Evolutionary conservation across 2,329 filamentous ascomycete genomes (phyloP), one percentile per base, ranked within the genome.

Genomic region (Tolypocladium tundrense): DNA sequence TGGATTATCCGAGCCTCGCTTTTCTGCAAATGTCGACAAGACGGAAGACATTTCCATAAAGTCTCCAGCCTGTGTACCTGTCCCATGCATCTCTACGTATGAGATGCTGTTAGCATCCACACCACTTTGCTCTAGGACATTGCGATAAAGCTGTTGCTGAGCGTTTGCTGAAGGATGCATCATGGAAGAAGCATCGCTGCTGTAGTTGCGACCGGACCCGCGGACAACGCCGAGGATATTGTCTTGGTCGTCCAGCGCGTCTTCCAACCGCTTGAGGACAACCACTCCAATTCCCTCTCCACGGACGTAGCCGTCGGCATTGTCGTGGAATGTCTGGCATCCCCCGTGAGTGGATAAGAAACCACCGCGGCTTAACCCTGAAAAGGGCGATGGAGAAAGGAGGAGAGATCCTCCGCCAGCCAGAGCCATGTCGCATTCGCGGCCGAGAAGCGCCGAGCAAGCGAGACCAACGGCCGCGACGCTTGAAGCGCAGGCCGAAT

Each of bases 21-120:
- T 73, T 35, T 75, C 65, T 0, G 79, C 79, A 60, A 81, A 84
- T 10, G 78, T 74, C 54, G 77, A 72, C 3, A 86, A 83, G 52
- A 96, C 89, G 0, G 88, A 91, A 1, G 82, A 77, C 88, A 94
- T 93, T 69, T 96, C 91, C 1, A 85, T 88, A 2, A 85, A 86
- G 67, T 96, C 91, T 58, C 91, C 91, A 42, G 88, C 90, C 70
- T 95, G 90, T 0, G 91, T 96, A 37, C 91, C 91, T 1, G 91
- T 96, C 5, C 91, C 91, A 69, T 96, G 91, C 84, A 95, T 91
- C 72, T 96, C 91, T 2, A 96, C 87, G 65, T 94, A 95, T 69
- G 85, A 84, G 35, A 96, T 82, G 58, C 90, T 86, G 55, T 85
- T 80, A 1, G 90, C 87, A 66, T 93, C 86, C 16, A 94, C 80